A percentile compares a stretch with the other conserved stretches of the same genome.
phyloP scores from a whole-genome alignment of 208 protist genomes.

The Leishmania guyanensis region DNA sequence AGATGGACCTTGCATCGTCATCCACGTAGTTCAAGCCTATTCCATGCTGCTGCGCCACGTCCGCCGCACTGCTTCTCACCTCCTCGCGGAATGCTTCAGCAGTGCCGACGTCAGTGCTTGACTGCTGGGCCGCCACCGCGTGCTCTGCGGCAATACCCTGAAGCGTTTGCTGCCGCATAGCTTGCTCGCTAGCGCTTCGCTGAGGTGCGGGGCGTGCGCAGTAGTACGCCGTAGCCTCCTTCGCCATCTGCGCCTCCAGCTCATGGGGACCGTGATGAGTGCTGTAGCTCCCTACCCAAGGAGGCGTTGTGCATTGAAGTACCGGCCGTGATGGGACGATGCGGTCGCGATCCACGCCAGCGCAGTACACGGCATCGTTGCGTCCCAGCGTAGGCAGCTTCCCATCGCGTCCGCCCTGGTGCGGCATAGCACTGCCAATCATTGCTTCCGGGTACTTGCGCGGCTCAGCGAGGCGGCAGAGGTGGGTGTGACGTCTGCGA shows the following conservation, averaged over 20 bases:
- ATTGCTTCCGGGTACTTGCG: constrained; percentile 28
- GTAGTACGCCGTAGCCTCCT: constrained; percentile 35
- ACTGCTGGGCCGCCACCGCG: constrained; percentile 1
- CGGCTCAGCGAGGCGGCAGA: constrained; percentile 56
- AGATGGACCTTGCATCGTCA: constrained; percentile 54
- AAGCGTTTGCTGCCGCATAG: constrained; percentile 16
- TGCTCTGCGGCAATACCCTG: constrained; percentile 23
- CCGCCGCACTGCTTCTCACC: background rate
- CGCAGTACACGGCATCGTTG: constrained; percentile 53
- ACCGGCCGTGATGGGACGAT: constrained; percentile 56
- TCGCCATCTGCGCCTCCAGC: constrained; percentile 14
- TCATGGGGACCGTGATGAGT: constrained; percentile 37
- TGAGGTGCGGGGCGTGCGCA: constrained; percentile 11
- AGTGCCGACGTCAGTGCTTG: background rate
- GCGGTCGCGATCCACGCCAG: constrained; percentile 85
- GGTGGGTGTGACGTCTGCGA: constrained; percentile 25
- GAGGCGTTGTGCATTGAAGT: constrained; percentile 34
- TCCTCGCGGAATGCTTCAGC: background rate
- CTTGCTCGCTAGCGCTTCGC: constrained; percentile 13
- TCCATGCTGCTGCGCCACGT: background rate
- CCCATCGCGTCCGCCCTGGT: constrained; percentile 39
- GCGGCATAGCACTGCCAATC: constrained; percentile 51
- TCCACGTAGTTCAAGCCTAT: background rate
- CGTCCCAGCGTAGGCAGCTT: constrained; percentile 50
- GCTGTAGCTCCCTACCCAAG: constrained; percentile 76